phyloP scores from a whole-genome alignment of 345 rosid genomes.

The Euphorbia pulcherrima region DNA sequence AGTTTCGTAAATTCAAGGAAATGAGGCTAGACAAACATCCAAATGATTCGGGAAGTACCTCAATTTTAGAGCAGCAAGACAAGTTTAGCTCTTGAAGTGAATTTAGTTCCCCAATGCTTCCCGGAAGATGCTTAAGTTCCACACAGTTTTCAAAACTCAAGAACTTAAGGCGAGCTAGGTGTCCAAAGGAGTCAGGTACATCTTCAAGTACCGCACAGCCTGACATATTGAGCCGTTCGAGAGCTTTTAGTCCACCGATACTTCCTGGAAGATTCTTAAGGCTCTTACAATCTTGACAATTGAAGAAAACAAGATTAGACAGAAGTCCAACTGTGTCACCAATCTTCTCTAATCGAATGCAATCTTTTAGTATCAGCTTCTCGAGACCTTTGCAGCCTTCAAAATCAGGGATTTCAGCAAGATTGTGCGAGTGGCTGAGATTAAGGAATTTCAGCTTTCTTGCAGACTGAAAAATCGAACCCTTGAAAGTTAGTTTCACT shows the following conservation, averaged over 20 bases:
- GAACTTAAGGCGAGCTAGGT: background rate
- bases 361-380: constrained; percentile 7
- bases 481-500: background rate
- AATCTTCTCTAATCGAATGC: constrained; percentile 11
- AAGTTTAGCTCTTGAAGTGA: background rate
- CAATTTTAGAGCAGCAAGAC: background rate
- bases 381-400: constrained; percentile 4
- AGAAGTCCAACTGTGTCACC: background rate
- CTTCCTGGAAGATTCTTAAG: constrained; percentile 13
- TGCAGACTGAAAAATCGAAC: background rate
- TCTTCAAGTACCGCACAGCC: background rate
- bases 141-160: background rate
- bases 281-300: constrained; percentile 5
- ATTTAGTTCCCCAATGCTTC: background rate
- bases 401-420: constrained; percentile 3
- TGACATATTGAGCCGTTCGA: constrained; percentile 6
- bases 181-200: background rate
- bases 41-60: background rate
- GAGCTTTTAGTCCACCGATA: constrained; percentile 1
- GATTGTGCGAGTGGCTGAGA: constrained; percentile 6
- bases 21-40: no score
- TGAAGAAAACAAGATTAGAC: background rate
- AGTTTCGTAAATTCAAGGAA: no score
- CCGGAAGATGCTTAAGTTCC: background rate
- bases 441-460: constrained; percentile 17